Evolutionary conservation across 257 asterid genomes (phyloP).

Genomic region (Oldenlandia corymbosa): DNA sequence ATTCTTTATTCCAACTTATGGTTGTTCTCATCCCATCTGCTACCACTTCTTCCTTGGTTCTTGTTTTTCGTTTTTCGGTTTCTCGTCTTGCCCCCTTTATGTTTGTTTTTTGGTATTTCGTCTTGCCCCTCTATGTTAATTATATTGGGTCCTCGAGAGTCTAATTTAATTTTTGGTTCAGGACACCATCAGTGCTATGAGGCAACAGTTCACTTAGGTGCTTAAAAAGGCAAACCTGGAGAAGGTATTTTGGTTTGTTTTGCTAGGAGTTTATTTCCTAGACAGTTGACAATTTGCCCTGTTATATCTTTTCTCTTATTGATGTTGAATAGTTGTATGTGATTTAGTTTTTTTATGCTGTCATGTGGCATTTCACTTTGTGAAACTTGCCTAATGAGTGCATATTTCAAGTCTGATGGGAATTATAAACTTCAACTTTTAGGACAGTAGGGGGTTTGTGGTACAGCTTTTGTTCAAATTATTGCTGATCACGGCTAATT

Average conservation of each 20-base stretch:
- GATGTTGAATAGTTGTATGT: not conserved
- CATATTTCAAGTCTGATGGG: not conserved
- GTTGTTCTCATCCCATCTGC: slow-evolving; percentile 6
- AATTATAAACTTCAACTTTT: no score
- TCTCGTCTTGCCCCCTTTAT: not conserved
- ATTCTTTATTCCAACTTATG: not conserved
- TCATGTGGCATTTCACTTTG: not conserved
- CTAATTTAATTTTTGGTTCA: slow-evolving; percentile 87
- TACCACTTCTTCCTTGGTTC: slow-evolving; percentile 1
- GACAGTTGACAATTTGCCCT: slow-evolving; percentile 33
- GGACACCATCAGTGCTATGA: slow-evolving; percentile 81
- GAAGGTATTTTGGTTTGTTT: slow-evolving; percentile 98
- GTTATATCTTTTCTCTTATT: slow-evolving; percentile 2
- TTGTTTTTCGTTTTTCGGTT: not conserved
- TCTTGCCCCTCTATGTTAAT: no score
- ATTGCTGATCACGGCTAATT: not conserved
- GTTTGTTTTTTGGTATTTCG: slow-evolving; percentile 20
- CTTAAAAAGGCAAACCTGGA: slow-evolving; percentile 79
- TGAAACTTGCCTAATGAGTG: not conserved
- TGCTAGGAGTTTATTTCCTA: slow-evolving; percentile 62
- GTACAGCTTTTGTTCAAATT: no score
- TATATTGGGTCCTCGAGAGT: slow-evolving; percentile 61
- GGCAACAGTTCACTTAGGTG: slow-evolving; percentile 90
- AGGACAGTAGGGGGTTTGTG: no score
- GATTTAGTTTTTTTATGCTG: slow-evolving; percentile 1